These are phyloP conservation scores for Malus hybrid DNA, from an alignment of 331 rosid species.

Conservation along the genomic window DNA sequence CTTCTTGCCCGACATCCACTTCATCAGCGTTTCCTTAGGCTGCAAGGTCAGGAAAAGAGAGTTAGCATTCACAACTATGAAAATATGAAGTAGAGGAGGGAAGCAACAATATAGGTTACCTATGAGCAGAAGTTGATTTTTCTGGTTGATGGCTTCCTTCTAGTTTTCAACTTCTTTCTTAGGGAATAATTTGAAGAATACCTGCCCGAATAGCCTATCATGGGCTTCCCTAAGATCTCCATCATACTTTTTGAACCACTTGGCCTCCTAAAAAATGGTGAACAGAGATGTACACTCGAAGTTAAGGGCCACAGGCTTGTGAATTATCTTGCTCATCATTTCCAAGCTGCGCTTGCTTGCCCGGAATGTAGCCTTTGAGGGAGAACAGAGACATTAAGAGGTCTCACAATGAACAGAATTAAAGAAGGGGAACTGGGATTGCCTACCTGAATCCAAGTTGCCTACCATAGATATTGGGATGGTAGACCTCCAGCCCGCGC, in stretches of 20 bases:
- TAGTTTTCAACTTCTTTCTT: no score
- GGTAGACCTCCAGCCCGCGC: fast-evolving
- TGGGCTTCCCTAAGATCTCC: fast-evolving
- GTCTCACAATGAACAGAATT: fast-evolving
- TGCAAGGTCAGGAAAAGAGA: no score
- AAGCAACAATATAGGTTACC: no score
- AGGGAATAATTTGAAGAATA: fast-evolving
- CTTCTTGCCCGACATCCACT: no score
- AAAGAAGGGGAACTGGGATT: fast-evolving
- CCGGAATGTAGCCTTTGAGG: fast-evolving
- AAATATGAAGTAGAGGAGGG: no score
- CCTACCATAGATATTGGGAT: not conserved
- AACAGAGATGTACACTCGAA: fast-evolving
- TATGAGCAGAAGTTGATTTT: no score
- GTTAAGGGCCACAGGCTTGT: fast-evolving
- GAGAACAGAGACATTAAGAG: fast-evolving
- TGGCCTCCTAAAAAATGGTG: not conserved
- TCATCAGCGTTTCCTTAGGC: no score
- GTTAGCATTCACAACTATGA: no score
- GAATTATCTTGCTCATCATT: no score
- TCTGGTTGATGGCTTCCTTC: no score
- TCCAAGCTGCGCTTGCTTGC: fast-evolving
- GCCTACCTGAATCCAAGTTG: fast-evolving
- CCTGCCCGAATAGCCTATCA: fast-evolving
- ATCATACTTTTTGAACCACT: no score